Evolutionary conservation across 306 rosid species (phyloP).

Genomic region (Lathyrus oleraceus): DNA sequence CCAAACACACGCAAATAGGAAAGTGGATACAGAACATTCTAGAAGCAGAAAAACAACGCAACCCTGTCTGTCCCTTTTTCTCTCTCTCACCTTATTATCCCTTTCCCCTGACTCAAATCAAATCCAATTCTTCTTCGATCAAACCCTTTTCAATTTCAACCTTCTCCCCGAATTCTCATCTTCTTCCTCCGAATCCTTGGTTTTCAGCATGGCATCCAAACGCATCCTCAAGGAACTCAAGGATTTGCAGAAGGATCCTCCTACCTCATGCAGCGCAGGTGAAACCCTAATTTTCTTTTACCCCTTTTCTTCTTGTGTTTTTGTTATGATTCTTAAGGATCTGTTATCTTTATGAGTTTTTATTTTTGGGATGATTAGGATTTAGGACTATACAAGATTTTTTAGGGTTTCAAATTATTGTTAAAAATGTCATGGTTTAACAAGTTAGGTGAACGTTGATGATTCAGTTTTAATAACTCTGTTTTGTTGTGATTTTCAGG

Average conservation of each 20-base stretch:
- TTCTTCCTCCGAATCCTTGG: background rate
- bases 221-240: conserved; percentile 86
- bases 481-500: conserved; percentile 44
- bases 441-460: background rate
- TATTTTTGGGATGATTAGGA: conserved; percentile 9
- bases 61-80: background rate
- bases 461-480: background rate
- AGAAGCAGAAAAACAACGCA: conserved; percentile 37
- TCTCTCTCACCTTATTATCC: background rate
- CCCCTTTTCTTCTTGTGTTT: background rate
- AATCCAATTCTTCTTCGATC: conserved; percentile 18
- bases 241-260: conserved; percentile 95
- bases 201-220: conserved; percentile 66
- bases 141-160: conserved; percentile 12
- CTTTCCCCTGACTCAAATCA: conserved; percentile 12
- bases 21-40: conserved; percentile 42
- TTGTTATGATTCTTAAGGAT: background rate
- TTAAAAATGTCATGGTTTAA: background rate
- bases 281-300: conserved; percentile 1
- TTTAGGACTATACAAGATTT: background rate
- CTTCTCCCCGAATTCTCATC: background rate
- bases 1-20: background rate
- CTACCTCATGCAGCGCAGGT: conserved; percentile 94
- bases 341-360: background rate
- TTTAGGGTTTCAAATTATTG: background rate